Base-by-base conservation (phyloP, 2,329 filamentous ascomycete species). In the Alternaria triticina region DNA sequence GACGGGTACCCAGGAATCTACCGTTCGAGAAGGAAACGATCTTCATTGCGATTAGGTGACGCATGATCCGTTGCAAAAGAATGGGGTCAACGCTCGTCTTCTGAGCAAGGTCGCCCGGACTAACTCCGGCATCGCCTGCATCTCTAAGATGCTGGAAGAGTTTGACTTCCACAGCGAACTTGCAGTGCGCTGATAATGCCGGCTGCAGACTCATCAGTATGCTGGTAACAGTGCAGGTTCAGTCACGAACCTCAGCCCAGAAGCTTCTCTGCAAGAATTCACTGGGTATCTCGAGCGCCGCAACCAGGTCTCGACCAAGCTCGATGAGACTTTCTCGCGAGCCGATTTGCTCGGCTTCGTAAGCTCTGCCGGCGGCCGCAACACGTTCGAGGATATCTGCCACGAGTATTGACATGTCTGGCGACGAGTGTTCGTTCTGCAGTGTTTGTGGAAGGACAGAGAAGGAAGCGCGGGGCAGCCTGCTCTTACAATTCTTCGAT, bases 21-120 rank as follows among this genome's bases (percentile, higher is more conserved):
- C 71, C 68, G 10, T 69, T 65, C 13, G 23, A 62, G 54, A 74
- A 74, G 10, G 67, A 67, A 27, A 82, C 60, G 4, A 81, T 49
- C 49, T 82, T 74, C 76, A 80, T 82, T 3, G 80, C 77, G 6
- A 77, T 75, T 1, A 82, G 74, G 50, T 82, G 80, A 54, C 76
- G 77, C n/a, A 77, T 67, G 7, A 78, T 73, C 13, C 80, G 76
- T 68, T 74, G 54, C 6, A 73, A 68, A 11, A 81, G 61, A 13
- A 65, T 25, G 6, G 62, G 44, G 54, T 80, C 68, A 4, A 80
- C 71, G 3, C 71, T 70, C 5, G 74, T 73, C 56, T 77, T 79
- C 6, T 67, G 45, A 0, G 79, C 72, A 12, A 82, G 61, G 3
- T 69, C 70, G 4, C 63, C 57, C 1, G 69, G 50, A 23, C 49